Conservation (phyloP, 1,139 yeast genomes). For the Diutina siamensis region DNA sequence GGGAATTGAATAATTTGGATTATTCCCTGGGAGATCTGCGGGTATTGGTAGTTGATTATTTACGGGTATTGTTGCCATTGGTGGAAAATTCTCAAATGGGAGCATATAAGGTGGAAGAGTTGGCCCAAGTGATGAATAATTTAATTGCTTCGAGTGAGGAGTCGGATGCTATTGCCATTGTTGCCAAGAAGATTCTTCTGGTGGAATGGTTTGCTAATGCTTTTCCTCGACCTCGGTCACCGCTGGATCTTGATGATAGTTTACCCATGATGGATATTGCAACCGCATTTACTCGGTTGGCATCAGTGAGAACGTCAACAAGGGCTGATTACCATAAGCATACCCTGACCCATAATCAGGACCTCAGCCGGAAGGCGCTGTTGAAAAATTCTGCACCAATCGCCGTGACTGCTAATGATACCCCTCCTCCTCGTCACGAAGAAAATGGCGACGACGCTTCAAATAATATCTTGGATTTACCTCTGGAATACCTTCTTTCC, state of each 20-base stretch:
- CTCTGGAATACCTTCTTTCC: conserved; percentile 20
- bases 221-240: conserved; percentile 7
- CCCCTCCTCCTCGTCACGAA: too few species aligned
- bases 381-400: conserved; percentile 8
- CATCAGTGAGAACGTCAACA: conserved; percentile 27
- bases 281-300: conserved; percentile 15
- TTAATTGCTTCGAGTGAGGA: conserved; percentile 17
- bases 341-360: conserved; percentile 21
- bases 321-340: conserved; percentile 28
- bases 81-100: conserved; percentile 53
- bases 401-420: too few species aligned
- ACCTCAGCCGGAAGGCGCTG: neutral
- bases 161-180: neutral
- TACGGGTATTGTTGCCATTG: conserved; percentile 67
- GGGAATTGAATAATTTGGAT: conserved; percentile 65
- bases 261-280: conserved; percentile 11
- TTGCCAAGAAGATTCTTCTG: neutral
- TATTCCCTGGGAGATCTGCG: conserved; percentile 34
- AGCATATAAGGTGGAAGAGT: conserved; percentile 47
- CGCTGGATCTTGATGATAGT: neutral
- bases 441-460: conserved; percentile 7
- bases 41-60: conserved; percentile 54
- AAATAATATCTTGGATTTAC: conserved; percentile 19
- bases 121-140: conserved; percentile 39
- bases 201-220: neutral